Base-by-base conservation (phyloP, 768 basidiomycete genomes). In the Trametes meyenii region DNA sequence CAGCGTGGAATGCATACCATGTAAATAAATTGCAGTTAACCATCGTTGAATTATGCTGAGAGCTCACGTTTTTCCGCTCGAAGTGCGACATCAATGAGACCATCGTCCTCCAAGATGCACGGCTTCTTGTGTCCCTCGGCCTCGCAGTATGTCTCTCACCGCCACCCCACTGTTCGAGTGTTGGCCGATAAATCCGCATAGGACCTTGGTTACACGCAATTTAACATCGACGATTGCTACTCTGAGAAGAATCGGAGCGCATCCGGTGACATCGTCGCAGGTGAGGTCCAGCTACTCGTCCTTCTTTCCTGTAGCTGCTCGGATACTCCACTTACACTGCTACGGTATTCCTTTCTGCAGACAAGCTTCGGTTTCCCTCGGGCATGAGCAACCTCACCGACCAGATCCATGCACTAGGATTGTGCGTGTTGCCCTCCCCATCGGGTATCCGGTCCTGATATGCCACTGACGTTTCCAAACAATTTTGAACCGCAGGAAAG, bases 1-100 rank as follows among this genome's bases (percentile, higher is more conserved):
- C 50, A 88, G 87, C 87, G 6, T 88, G 87, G 87, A 88, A 88
- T 69, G 87, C 85, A 7, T 87, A 84, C 69, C 80, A 86, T 65
- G 85, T 86, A 61, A 54, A 79, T 66, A n/a, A n/a, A n/a, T n/a
- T n/a, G n/a, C n/a, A n/a, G n/a, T n/a, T n/a, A n/a, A n/a, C n/a
- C n/a, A n/a, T n/a, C n/a, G n/a, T n/a, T n/a, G n/a, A n/a, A n/a
- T n/a, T n/a, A n/a, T n/a, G n/a, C n/a, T n/a, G n/a, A n/a, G n/a
- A n/a, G n/a, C 44, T 21, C n/a, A 36, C 38, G 2, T 3, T n/a
- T n/a, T 3, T 12, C 14, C n/a, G 19, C 24, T 39, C n/a, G 11
- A 65, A 87, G 85, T 87, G 86, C 68, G 76, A 81, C 63, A 86
- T 87, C 64, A 75, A 85, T 59, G 84, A 87, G 68, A 72, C 69